phyloP scores from a whole-genome alignment of 2,329 filamentous ascomycete genomes.

The Colletotrichum ledebouriae region DNA sequence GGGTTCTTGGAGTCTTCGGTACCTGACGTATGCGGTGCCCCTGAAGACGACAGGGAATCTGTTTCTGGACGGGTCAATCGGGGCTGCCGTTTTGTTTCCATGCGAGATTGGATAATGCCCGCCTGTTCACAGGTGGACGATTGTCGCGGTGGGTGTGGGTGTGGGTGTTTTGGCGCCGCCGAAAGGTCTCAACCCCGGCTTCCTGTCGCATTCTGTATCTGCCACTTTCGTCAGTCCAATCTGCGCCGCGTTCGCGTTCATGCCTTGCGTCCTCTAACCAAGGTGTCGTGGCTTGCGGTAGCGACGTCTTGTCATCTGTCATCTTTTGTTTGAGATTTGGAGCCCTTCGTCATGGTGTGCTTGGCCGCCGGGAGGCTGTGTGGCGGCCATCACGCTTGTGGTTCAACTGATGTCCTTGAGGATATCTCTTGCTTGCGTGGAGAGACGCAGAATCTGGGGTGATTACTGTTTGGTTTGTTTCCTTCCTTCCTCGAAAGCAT shows the following conservation, averaged over 20 bases:
- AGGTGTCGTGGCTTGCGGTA: slow-evolving; percentile 11
- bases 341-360: neutral
- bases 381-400: neutral
- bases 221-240: slow-evolving; percentile 28
- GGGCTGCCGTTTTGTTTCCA: neutral
- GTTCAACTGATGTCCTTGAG: slow-evolving; percentile 3
- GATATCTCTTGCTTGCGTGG: neutral
- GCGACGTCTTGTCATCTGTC: slow-evolving; percentile 23
- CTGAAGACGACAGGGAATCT: neutral
- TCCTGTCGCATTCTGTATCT: slow-evolving; percentile 4
- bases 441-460: neutral
- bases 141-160: slow-evolving; percentile 12
- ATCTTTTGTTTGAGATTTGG: slow-evolving; percentile 8
- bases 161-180: slow-evolving; percentile 4
- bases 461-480: neutral
- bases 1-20: neutral
- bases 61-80: slow-evolving; percentile 4
- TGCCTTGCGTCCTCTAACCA: neutral
- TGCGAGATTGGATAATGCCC: slow-evolving; percentile 1
- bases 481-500: neutral
- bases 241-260: neutral
- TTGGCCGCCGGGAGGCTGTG: too few species aligned
- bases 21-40: slow-evolving; percentile 23
- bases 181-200: neutral
- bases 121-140: neutral